A percentile compares a stretch with the other conserved stretches of the same genome.
Conservation (phyloP, 2,329 filamentous ascomycete species). For the Hawksworthiomyces lignivorus region DNA sequence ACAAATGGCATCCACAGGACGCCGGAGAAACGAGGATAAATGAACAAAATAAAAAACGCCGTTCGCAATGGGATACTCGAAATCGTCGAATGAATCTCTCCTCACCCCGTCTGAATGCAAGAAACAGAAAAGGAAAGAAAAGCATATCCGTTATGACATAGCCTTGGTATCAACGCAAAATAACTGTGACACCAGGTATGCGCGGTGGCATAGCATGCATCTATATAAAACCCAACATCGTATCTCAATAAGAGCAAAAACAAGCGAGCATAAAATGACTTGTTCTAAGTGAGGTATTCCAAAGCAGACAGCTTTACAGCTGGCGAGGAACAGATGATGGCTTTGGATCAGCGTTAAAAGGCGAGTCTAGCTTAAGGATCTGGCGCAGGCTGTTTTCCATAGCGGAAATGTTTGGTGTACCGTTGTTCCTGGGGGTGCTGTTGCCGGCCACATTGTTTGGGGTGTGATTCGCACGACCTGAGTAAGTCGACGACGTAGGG, state of each 20-base stretch:
- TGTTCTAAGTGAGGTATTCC: too few relatives aligned
- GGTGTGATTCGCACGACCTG: background rate
- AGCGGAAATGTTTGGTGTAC: conserved; percentile 30
- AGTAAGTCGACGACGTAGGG: conserved; percentile 2
- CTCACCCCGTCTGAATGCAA: conserved; percentile 10
- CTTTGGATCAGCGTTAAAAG: conserved; percentile 8
- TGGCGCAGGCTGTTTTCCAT: conserved; percentile 49
- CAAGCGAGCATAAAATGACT: too few relatives aligned
- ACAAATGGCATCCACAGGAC: too few relatives aligned
- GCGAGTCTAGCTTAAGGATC: conserved; percentile 36
- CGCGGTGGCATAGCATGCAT: too few relatives aligned
- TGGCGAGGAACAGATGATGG: background rate
- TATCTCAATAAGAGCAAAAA: too few relatives aligned
- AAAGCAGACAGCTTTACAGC: too few relatives aligned
- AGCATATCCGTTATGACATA: too few relatives aligned
- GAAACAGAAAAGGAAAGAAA: background rate
- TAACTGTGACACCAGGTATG: too few relatives aligned
- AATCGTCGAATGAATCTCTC: background rate
- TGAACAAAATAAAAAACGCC: conserved; percentile 3
- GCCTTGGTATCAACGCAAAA: background rate
- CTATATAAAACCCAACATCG: too few relatives aligned
- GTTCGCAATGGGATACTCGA: conserved; percentile 9
- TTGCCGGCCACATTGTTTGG: background rate
- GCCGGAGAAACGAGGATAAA: conserved; percentile 1
- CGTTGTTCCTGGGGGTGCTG: conserved; percentile 10